Evolutionary conservation across 768 basidiomycete genomes (phyloP), one percentile per base, ranked within the genome.

Genomic region (Kwoniella sp.): DNA sequence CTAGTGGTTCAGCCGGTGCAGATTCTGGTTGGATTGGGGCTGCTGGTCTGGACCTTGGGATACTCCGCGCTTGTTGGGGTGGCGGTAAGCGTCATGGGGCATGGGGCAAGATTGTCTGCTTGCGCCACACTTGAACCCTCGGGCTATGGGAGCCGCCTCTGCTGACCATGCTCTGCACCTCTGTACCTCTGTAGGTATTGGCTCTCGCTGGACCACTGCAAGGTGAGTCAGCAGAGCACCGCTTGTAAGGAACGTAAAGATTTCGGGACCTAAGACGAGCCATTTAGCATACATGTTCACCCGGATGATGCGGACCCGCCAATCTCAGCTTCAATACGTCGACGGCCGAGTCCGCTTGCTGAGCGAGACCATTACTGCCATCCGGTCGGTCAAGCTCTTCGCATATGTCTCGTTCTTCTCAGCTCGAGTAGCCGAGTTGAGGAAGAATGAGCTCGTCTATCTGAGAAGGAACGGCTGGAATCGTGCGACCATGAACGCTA

Each of bases 281-380:
- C n/a, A n/a, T n/a, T 9, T 33, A 69, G 72, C 56, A 27, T 59
- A 68, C 63, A 68, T 73, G 65, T 70, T 72, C 49, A 65, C 54
- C 15, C 64, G 50, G 1, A 68, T 78, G 78, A 77, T 55, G 72
- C 60, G 4, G 77, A 80, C 59, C 65, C 40, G 40, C 17, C 40
- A 44, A 44, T 44, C 40, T 9, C 40, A 44, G 17, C 40, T 89
- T 55, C 83, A 85, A 67, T 83, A 88, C 62, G 88, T 88, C 4
- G 89, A 90, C 68, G 82, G 82, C 53, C 84, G 89, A 13, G 86
- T 90, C 12, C 81, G 88, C 15, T 81, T 89, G 24, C 83, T 85
- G 0, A 86, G 84, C 0, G 89, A 90, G 78, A 83, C 89, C 1
- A 78, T 90, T 15, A 86, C 87, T 75, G 86, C 86, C 46, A 87